Base-by-base conservation (phyloP, 495 filamentous ascomycete species). In the Xanthoparmelia taractica region DNA sequence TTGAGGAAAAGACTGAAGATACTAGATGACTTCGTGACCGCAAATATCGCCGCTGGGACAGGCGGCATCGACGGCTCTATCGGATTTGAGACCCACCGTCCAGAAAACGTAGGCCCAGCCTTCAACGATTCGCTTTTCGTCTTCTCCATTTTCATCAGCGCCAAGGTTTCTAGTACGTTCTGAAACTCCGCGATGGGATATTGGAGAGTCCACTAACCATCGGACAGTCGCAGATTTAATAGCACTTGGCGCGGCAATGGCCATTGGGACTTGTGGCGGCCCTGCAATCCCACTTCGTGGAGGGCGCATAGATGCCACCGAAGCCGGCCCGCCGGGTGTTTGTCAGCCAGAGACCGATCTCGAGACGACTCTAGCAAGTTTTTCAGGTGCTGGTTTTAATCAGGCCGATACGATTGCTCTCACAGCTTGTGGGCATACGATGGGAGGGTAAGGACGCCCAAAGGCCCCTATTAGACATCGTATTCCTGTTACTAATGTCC, bases 381-480 rank as follows among this genome's bases (percentile, higher is more conserved):
- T 85, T 66, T 57, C 70, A 25, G 75, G 81, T 59, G 82, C 84
- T 76, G 84, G 83, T 11, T 85, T 84, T 68, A 78, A 70, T 58
- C 67, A 59, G 20, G 71, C 74, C 0, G 79, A 85, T 63, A 85
- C 85, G 80, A 85, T 87, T 57, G 79, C 80, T 63, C 73, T 83
- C 52, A 78, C 77, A 15, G 83, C 83, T 33, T 87, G 84, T 63
- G 84, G 84, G 7, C 84, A 87, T 68, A 81, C 80, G 8, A 73
- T 87, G 40, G 84, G 84, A 43, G 81, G 81, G 58, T 60, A 25
- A 29, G n/a, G 12, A 17, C 23, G 1, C 40, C 20, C 20, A 27
- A 25, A 2, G 23, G 45, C 23, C 27, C 13, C 2, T 27, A n/a
- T 15, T 15, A 40, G 13, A 2, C 2, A 15, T 15, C 6, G 13